Percentiles rank a stretch among this genome's conserved stretches.
Evolutionary conservation across 2,329 filamentous ascomycete species (phyloP).

Genomic region (Ceratocystis alfenasii): DNA sequence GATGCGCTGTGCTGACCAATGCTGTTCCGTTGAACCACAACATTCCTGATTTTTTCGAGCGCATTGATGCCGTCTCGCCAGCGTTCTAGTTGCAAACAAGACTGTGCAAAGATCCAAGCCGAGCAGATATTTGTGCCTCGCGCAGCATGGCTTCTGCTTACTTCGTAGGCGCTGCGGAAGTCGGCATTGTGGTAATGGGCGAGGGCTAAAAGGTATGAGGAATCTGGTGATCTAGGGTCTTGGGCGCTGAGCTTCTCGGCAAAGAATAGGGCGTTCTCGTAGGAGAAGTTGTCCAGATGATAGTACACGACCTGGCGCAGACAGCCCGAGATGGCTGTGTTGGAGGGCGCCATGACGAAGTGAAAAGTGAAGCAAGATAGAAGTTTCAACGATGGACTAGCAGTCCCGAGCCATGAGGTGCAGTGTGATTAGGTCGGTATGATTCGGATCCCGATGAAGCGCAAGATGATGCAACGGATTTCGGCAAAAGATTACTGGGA

Average conservation of each 20-base stretch:
- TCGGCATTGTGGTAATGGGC: conserved; percentile 76
- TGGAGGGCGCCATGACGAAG: conserved; percentile 39
- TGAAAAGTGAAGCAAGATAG: conserved; percentile 11
- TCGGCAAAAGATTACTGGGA: neutral
- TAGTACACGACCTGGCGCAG: conserved; percentile 51
- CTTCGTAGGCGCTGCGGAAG: conserved; percentile 74
- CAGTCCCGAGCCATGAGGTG: conserved; percentile 20
- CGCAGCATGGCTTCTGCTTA: conserved; percentile 57
- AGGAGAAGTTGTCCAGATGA: conserved; percentile 77
- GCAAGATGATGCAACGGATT: neutral
- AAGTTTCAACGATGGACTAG: conserved; percentile 16
- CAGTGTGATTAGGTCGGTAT: neutral
- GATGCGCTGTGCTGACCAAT: conserved; percentile 76
- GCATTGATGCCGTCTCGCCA: conserved; percentile 71
- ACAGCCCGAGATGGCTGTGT: conserved; percentile 39
- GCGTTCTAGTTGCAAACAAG: conserved; percentile 67
- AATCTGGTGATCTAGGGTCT: conserved; percentile 69
- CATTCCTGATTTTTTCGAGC: conserved; percentile 65
- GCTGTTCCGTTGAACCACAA: conserved; percentile 63
- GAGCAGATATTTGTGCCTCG: conserved; percentile 72
- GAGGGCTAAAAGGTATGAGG: conserved; percentile 68
- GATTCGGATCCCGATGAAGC: neutral
- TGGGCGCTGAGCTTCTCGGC: conserved; percentile 76
- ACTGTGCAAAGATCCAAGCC: conserved; percentile 81
- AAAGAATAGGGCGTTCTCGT: conserved; percentile 87